Percentiles rank a stretch among this genome's conserved stretches.
These are phyloP conservation scores for Beauveria caledonica DNA, from an alignment of 2,329 filamentous ascomycete species.

Conservation along the genomic window DNA sequence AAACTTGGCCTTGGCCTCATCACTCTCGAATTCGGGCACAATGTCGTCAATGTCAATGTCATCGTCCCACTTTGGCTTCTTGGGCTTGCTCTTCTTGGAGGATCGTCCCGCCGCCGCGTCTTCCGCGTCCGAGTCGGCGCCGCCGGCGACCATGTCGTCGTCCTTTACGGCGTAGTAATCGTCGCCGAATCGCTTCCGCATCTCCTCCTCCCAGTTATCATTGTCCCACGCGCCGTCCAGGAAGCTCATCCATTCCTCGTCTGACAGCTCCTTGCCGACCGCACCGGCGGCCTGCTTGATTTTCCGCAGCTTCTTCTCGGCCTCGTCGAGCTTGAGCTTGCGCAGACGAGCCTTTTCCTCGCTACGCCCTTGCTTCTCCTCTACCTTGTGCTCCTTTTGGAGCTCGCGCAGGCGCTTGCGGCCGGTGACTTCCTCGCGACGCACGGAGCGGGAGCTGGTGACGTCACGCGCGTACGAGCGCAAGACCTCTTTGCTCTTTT, in stretches of 20 bases:
- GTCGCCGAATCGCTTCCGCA: conserved; percentile 81
- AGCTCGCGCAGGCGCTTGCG: conserved; percentile 72
- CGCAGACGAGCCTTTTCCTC: conserved; percentile 77
- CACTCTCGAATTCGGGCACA: conserved; percentile 75
- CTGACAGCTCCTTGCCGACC: conserved; percentile 53
- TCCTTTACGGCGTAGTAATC: conserved; percentile 76
- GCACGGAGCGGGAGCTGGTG: conserved; percentile 71
- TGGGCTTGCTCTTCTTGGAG: conserved; percentile 40
- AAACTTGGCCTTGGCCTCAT: conserved; percentile 43
- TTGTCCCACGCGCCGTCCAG: conserved; percentile 86
- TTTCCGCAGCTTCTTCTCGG: conserved; percentile 75
- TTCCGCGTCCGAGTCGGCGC: conserved; percentile 52
- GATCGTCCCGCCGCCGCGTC: conserved; percentile 37
- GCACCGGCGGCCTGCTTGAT: conserved; percentile 86
- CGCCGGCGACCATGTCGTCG: conserved; percentile 42
- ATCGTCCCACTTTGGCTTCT: conserved; percentile 76
- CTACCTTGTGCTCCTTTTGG: conserved; percentile 69
- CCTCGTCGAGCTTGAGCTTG: conserved; percentile 84
- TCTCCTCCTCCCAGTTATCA: conserved; percentile 81
- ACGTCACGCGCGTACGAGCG: conserved; percentile 85
- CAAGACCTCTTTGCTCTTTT: conserved; percentile 78
- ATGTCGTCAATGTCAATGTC: conserved; percentile 96
- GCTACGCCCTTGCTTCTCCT: conserved; percentile 65
- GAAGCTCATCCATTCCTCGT: conserved; percentile 78
- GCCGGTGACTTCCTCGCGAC: conserved; percentile 70